Base-by-base conservation (phyloP, 176 grass and related monocot species). In the Oryza rufipogon region DNA sequence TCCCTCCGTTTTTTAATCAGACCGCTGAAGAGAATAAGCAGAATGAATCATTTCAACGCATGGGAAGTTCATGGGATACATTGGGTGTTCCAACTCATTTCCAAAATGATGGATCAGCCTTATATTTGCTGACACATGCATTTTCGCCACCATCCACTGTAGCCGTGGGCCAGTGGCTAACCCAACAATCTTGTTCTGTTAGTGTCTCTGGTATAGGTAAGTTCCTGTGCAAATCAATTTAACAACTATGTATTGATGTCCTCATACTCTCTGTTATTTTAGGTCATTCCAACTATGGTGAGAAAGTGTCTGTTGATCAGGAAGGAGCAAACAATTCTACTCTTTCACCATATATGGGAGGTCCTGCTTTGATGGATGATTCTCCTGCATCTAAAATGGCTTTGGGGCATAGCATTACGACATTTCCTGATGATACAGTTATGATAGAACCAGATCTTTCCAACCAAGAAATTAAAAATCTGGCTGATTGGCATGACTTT, bases 41-140 rank as follows among this genome's bases (percentile, higher is more conserved):
- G 28, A 89, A 78, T 45, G 77, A 87, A 84, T 78, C 52, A 25
- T 81, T 79, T 89, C 26, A 77, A 88, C 45, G 82, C 52, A 68
- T 72, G 58, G 82, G 72, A 83, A 77, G 58, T 78, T 60, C 88
- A 77, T 73, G 83, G 74, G 82, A 74, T 81, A 38, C 68, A 67
- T 85, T 95, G 71, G 95, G 95, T 86, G 73, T 93, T 63, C 92
- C 92, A 88, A 95, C 87, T 87, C 89, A 98, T 86, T 98, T 98
- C 56, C 79, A 91, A 80, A 98, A 98, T 89, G 93, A 95, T 77
- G 95, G 95, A 81, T 95, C 89, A 7, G 65, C 87, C 23, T 39
- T 98, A 49, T 95, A 95, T 79, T 81, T 95, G 77, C 80, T 98
- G 68, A 98, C 91, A 9, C 87, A 80, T 84, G 92, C 85, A 81